These are phyloP conservation scores for Septoria linicola DNA, from an alignment of 2,329 filamentous ascomycete species.

Conservation along the genomic window DNA sequence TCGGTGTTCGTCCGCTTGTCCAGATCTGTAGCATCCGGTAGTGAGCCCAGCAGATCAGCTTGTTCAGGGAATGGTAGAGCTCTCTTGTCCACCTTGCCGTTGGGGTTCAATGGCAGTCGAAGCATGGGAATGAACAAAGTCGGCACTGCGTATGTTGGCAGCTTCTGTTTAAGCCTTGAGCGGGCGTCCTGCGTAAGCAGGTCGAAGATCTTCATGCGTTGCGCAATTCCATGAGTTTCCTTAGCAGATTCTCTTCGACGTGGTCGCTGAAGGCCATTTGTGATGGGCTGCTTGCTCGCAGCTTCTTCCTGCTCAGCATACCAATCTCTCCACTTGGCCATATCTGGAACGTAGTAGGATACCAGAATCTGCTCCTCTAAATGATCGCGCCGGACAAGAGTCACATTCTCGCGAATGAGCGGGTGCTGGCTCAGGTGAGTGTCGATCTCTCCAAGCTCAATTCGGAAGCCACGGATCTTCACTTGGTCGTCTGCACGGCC, in stretches of 20 bases:
- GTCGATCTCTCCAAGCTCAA: conserved; percentile 93
- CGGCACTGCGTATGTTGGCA: conserved; percentile 74
- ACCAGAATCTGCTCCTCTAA: conserved; percentile 84
- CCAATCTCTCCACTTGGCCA: conserved; percentile 70
- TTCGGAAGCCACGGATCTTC: conserved; percentile 93
- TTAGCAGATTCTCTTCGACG: conserved; percentile 32
- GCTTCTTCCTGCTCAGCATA: conserved; percentile 48
- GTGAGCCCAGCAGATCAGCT: conserved; percentile 61
- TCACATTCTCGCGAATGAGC: conserved; percentile 80
- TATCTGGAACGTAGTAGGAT: conserved; percentile 85
- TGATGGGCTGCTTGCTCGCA: conserved; percentile 21
- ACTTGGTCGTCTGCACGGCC: conserved; percentile 85
- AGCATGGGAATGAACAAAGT: conserved; percentile 70
- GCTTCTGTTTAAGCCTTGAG: conserved; percentile 67
- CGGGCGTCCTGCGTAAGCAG: conserved; percentile 60
- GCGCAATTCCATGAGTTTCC: conserved; percentile 34
- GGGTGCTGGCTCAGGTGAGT: conserved; percentile 72
- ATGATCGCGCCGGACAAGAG: conserved; percentile 77
- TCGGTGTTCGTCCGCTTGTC: conserved; percentile 59
- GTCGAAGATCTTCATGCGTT: conserved; percentile 59
- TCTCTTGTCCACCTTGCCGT: conserved; percentile 79
- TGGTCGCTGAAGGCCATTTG: conserved; percentile 18
- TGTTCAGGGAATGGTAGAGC: conserved; percentile 78
- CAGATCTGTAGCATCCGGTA: conserved; percentile 46
- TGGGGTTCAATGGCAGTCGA: conserved; percentile 76